Evolutionary conservation across 2,329 filamentous ascomycete genomes (phyloP), one percentile per base, ranked within the genome.

Genomic region (Coniella vitis): DNA sequence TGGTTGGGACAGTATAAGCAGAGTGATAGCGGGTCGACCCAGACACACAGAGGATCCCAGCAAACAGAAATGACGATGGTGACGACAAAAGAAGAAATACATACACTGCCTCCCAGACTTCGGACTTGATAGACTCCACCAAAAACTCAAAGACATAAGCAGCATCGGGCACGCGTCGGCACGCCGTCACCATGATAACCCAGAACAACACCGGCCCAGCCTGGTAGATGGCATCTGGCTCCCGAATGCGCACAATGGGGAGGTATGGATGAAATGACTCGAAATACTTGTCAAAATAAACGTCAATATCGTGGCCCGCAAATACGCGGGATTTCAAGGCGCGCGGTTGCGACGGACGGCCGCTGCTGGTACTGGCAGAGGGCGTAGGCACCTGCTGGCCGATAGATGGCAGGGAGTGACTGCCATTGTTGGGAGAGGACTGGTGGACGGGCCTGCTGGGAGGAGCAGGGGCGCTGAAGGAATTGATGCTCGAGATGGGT

Each of bases 251-350:
- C 12, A 79, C 58, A 12, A 79, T 66, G 14, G 76, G 76, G 40
- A 79, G 67, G 54, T 74, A 75, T 3, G 69, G 69, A 48, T 79
- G 75, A 42, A 72, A 79, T 49, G 66, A 67, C 50, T 75, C 68
- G 52, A 79, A 70, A 56, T 74, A 79, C 70, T 72, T 75, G 50
- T 73, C 67, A 58, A 79, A 79, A 54, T 79, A 79, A 57, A 70
- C 75, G 47, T 76, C 71, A 46, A 79, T 72, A 38, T 79, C 75
- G 37, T 74, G 70, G 0, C 73, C 72, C 0, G 75, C 67, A 41
- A 79, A 70, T 1, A 73, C 65, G 8, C 69, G 67, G 3, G 69
- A 71, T 2, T 68, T 71, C 10, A 79, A 57, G 4, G 72, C 65
- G 41, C 75, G 66, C 1, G 74, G 61, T 44, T 70, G 64, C 49